phyloP scores from a whole-genome alignment of 257 asterid genomes.

The Cynanchum wilfordii region DNA sequence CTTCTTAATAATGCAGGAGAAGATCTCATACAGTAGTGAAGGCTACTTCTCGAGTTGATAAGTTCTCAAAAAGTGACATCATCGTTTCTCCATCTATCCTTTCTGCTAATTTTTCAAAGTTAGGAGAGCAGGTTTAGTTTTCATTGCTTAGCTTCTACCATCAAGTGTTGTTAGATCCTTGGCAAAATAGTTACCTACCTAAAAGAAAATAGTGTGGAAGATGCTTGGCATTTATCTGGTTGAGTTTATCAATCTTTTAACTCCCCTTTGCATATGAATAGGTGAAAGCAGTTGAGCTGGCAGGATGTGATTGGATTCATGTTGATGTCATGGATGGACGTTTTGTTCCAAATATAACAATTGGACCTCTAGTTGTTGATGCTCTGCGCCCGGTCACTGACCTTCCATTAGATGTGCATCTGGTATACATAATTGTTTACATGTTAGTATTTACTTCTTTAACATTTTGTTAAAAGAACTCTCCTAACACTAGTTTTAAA shows the following conservation, averaged over 20 bases:
- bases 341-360: constrained; percentile 95
- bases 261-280: constrained; percentile 25
- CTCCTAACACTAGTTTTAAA: constrained; percentile 27
- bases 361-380: constrained; percentile 90
- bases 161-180: not conserved
- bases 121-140: constrained; percentile 88
- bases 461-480: constrained; percentile 11
- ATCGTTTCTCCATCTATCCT: constrained; percentile 98
- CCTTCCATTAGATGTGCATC: constrained; percentile 97
- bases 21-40: constrained; percentile 53
- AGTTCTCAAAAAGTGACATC: constrained; percentile 78
- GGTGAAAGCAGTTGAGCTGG: constrained; percentile 97
- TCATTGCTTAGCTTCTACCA: not conserved
- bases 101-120: constrained; percentile 87
- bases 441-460: constrained; percentile 12
- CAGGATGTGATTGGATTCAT: constrained; percentile 99
- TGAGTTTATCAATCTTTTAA: constrained; percentile 11
- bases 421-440: constrained; percentile 48
- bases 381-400: constrained; percentile 94
- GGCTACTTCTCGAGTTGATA: constrained; percentile 90
- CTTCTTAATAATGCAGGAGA: constrained; percentile 50
- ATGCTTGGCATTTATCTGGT: not conserved
- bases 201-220: not conserved
- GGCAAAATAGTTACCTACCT: not conserved
- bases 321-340: constrained; percentile 99